phyloP scores from a whole-genome alignment of 2,329 filamentous ascomycete species.

The Penicillium hesseltinei region DNA sequence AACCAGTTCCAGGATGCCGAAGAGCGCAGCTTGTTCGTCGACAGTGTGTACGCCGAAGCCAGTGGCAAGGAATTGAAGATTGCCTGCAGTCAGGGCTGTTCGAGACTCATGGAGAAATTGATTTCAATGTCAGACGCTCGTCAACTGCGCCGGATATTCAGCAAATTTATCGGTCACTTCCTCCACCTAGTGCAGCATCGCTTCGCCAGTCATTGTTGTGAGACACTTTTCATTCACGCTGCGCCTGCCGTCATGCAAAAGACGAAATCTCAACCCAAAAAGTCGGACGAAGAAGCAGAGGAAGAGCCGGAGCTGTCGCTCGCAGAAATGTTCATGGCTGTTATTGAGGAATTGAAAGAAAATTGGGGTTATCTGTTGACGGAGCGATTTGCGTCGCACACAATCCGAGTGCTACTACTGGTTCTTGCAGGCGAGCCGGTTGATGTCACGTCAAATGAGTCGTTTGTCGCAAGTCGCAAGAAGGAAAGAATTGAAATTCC shows the following conservation, averaged over 20 bases:
- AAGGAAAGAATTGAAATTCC: constrained; percentile 77
- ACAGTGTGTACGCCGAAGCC: constrained; percentile 82
- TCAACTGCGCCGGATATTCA: constrained; percentile 85
- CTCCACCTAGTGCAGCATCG: constrained; percentile 87
- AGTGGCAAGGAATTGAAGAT: constrained; percentile 93
- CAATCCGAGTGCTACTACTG: constrained; percentile 78
- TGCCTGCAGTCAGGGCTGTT: constrained; percentile 93
- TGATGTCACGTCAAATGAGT: constrained; percentile 65
- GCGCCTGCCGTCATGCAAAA: constrained; percentile 77
- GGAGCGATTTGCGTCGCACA: constrained; percentile 86
- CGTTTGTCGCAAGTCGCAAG: constrained; percentile 83
- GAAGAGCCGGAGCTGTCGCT: constrained; percentile 60
- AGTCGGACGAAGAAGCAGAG: constrained; percentile 45
- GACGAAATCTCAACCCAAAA: constrained; percentile 49
- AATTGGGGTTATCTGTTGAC: constrained; percentile 81
- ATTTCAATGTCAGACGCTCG: constrained; percentile 74
- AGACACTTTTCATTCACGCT: constrained; percentile 82
- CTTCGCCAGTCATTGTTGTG: constrained; percentile 96
- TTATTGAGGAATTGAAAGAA: constrained; percentile 82
- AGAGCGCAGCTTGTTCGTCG: constrained; percentile 68
- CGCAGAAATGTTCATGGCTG: constrained; percentile 80
- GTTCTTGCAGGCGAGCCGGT: constrained; percentile 81
- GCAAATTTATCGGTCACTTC: constrained; percentile 82
- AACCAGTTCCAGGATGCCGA: constrained; percentile 81
- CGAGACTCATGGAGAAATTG: constrained; percentile 84